Evolutionary conservation across 805 yeast species (phyloP).

Genomic region (Wickerhamiella shivajii): DNA sequence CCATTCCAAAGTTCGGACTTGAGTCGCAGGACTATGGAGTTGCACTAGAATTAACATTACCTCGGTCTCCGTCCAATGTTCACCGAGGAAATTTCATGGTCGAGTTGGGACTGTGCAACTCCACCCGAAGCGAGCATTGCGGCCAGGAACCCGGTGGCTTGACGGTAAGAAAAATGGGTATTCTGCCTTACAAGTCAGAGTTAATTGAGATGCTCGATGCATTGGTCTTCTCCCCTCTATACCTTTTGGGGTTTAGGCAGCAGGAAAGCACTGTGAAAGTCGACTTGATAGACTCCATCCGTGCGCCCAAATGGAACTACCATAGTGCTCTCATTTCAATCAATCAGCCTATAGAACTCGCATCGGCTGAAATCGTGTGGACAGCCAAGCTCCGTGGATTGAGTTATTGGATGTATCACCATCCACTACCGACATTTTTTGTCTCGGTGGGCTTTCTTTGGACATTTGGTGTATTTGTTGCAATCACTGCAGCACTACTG

Average conservation of each 20-base stretch:
- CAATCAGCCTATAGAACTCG: conserved; percentile 2
- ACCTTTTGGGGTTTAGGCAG: conserved; percentile 17
- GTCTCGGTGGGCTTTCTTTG: conserved; percentile 10
- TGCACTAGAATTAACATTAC: conserved; percentile 20
- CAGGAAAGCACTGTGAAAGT: conserved; percentile 19
- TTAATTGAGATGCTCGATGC: conserved; percentile 20
- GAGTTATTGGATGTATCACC: conserved; percentile 10
- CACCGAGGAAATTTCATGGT: conserved; percentile 25
- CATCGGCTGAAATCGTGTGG: conserved; percentile 5
- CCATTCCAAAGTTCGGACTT: conserved; percentile 11
- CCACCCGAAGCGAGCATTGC: conserved; percentile 4
- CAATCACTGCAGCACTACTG: conserved; percentile 3
- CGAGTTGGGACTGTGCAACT: conserved; percentile 14
- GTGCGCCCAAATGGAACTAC: not conserved
- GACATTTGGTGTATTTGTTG: conserved; percentile 12
- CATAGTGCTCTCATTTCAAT: not conserved
- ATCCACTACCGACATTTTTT: conserved; percentile 11
- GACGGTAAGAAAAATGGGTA: conserved; percentile 17
- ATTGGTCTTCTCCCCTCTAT: conserved; percentile 20
- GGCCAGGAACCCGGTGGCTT: conserved; percentile 5
- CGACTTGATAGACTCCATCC: conserved; percentile 14
- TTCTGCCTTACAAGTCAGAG: conserved; percentile 21
- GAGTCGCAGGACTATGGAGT: conserved; percentile 20
- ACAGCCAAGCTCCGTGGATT: conserved; percentile 10
- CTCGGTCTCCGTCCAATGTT: conserved; percentile 21